Evolutionary conservation across 2,329 filamentous ascomycete genomes (phyloP).

Genomic region (Stachybotrys chlorohalonatus): DNA sequence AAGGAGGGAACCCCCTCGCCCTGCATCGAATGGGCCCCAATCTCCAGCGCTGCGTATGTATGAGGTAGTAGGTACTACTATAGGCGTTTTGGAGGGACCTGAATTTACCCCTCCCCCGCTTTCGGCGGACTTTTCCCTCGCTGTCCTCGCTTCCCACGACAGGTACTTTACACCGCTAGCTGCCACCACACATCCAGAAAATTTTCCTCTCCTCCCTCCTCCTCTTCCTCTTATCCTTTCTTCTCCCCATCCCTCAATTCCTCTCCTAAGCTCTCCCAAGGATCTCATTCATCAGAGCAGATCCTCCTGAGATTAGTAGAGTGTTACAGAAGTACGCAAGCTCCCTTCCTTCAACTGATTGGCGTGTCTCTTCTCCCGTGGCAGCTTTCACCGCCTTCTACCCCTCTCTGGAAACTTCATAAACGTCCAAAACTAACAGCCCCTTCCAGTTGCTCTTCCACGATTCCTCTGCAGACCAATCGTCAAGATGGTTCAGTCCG

Average conservation of each 20-base stretch:
- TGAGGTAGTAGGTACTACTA: background rate
- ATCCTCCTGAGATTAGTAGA: conserved; percentile 11
- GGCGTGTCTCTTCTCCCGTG: background rate
- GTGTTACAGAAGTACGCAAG: conserved; percentile 12
- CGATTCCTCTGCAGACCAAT: conserved; percentile 16
- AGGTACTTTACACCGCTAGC: conserved; percentile 1
- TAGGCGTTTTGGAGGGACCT: background rate
- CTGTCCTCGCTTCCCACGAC: conserved; percentile 1
- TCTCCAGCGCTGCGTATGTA: background rate
- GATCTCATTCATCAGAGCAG: conserved; percentile 8
- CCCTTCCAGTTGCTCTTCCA: background rate
- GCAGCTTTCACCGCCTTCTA: background rate
- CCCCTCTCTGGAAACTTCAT: background rate
- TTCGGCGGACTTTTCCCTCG: conserved; percentile 19
- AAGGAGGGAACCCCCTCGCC: background rate
- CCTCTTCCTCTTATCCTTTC: conserved; percentile 5
- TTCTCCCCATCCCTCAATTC: conserved; percentile 11
- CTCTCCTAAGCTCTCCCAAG: conserved; percentile 13
- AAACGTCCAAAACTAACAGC: background rate
- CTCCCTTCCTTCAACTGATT: background rate
- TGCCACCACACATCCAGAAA: background rate
- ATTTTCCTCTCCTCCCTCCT: conserved; percentile 9
- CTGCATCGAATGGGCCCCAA: background rate
- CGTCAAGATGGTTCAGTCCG: conserved; percentile 53
- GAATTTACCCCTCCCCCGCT: conserved; percentile 22